Conservation (phyloP, 2,329 filamentous ascomycete species). For the Penicillium carneum region DNA sequence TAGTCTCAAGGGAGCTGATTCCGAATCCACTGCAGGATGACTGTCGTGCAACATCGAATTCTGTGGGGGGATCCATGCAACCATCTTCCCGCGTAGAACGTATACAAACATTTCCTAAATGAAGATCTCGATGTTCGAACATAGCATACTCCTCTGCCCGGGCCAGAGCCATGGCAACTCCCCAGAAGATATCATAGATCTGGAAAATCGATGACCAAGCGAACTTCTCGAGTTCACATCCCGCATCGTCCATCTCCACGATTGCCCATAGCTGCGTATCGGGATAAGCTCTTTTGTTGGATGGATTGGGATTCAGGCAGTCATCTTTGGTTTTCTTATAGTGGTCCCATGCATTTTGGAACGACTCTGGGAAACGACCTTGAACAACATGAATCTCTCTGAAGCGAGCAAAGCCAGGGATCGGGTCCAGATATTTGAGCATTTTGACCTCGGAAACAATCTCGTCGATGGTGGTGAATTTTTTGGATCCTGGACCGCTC, state of each 20-base stretch:
- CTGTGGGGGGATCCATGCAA: slow-evolving; percentile 44
- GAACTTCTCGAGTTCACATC: slow-evolving; percentile 62
- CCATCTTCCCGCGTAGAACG: slow-evolving; percentile 45
- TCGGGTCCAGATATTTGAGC: slow-evolving; percentile 64
- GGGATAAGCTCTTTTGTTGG: slow-evolving; percentile 60
- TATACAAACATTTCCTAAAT: slow-evolving; percentile 72
- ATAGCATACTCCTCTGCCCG: slow-evolving; percentile 66
- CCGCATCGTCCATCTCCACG: slow-evolving; percentile 71
- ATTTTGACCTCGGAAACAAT: slow-evolving; percentile 60
- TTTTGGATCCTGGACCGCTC: slow-evolving; percentile 51
- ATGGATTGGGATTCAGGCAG: slow-evolving; percentile 64
- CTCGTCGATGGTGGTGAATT: slow-evolving; percentile 57
- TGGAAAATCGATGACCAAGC: slow-evolving; percentile 54
- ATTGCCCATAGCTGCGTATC: slow-evolving; percentile 68
- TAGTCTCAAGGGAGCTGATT: slow-evolving; percentile 65
- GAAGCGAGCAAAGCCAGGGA: slow-evolving; percentile 70
- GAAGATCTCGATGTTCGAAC: slow-evolving; percentile 72
- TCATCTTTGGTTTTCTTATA: slow-evolving; percentile 53
- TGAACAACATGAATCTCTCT: slow-evolving; percentile 65
- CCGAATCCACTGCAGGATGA: slow-evolving; percentile 55
- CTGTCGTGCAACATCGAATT: slow-evolving; percentile 41
- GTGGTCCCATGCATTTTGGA: slow-evolving; percentile 56
- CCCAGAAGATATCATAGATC: slow-evolving; percentile 72
- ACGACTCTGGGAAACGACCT: slow-evolving; percentile 61
- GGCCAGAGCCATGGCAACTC: slow-evolving; percentile 66